Evolutionary conservation across 1,139 yeast genomes (phyloP).

Genomic region (Meyerozyma elateridarum): DNA sequence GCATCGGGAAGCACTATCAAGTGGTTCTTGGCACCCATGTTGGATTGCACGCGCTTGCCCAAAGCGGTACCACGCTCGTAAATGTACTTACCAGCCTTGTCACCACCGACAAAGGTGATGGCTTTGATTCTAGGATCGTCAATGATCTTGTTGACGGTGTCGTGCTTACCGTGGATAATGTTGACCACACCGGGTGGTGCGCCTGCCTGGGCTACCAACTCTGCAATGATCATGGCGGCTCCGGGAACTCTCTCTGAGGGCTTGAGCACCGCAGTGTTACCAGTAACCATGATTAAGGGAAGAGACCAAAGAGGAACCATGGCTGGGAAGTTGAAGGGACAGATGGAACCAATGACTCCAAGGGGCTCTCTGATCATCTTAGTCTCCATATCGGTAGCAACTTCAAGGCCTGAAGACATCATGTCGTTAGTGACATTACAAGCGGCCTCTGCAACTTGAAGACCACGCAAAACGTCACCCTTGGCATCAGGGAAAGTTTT

Average conservation of each 20-base stretch:
- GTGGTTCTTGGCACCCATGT: conserved; percentile 76
- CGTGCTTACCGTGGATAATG: conserved; percentile 73
- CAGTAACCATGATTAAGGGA: conserved; percentile 71
- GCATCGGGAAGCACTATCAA: conserved; percentile 73
- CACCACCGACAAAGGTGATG: conserved; percentile 74
- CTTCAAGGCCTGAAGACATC: conserved; percentile 65
- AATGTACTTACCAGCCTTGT: conserved; percentile 71
- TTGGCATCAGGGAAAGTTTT: conserved; percentile 73
- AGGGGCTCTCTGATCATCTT: conserved; percentile 63
- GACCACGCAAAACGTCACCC: conserved; percentile 77
- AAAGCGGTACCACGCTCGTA: conserved; percentile 62
- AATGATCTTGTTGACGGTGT: conserved; percentile 67
- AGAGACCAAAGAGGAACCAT: conserved; percentile 85
- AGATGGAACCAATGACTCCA: conserved; percentile 67
- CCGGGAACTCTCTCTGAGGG: conserved; percentile 82
- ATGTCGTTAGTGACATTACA: conserved; percentile 60
- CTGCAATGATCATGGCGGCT: conserved; percentile 73
- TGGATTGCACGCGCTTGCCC: conserved; percentile 76
- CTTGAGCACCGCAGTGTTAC: conserved; percentile 71
- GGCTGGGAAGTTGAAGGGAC: conserved; percentile 81
- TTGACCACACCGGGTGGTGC: conserved; percentile 74
- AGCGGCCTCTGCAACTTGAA: conserved; percentile 76
- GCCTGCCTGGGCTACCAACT: conserved; percentile 71
- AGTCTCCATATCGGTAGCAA: conserved; percentile 74
- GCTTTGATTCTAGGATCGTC: conserved; percentile 79